phyloP scores from a whole-genome alignment of 176 grass and related monocot genomes.

The Eremochloa ophiuroides region DNA sequence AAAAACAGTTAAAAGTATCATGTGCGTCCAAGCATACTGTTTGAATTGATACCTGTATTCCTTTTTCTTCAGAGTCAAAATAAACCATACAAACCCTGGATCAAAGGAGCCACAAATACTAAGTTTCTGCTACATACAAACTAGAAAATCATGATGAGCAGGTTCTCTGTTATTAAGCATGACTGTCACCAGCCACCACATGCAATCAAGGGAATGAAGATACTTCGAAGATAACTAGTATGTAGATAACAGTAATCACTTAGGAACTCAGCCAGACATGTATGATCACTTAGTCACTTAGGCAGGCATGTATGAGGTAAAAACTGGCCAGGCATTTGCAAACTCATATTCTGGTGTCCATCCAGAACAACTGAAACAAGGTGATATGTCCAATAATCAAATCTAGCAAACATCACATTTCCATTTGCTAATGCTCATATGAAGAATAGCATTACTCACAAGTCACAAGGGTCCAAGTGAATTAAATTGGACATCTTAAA shows the following conservation, averaged over 20 bases:
- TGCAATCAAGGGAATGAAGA: slow-evolving; percentile 14
- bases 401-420: background rate
- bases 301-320: background rate
- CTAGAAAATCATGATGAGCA: slow-evolving; percentile 5
- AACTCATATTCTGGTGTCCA: background rate
- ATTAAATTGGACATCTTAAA: background rate
- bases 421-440: background rate
- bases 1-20: slow-evolving; percentile 97
- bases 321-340: background rate
- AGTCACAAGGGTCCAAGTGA: background rate
- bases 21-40: slow-evolving; percentile 99
- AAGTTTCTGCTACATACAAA: background rate
- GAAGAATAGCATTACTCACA: background rate
- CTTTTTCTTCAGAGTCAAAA: slow-evolving; percentile 99
- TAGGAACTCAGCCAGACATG: background rate
- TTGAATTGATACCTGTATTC: slow-evolving; percentile 99
- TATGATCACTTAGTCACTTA: background rate
- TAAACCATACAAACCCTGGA: slow-evolving; percentile 99
- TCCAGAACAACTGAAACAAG: slow-evolving; percentile 4
- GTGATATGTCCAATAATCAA: background rate
- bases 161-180: background rate
- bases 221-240: background rate
- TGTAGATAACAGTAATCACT: background rate
- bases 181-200: background rate
- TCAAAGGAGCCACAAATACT: slow-evolving; percentile 18